phyloP scores from a whole-genome alignment of 2,329 filamentous ascomycete species.

The Diaporthe vaccinii region DNA sequence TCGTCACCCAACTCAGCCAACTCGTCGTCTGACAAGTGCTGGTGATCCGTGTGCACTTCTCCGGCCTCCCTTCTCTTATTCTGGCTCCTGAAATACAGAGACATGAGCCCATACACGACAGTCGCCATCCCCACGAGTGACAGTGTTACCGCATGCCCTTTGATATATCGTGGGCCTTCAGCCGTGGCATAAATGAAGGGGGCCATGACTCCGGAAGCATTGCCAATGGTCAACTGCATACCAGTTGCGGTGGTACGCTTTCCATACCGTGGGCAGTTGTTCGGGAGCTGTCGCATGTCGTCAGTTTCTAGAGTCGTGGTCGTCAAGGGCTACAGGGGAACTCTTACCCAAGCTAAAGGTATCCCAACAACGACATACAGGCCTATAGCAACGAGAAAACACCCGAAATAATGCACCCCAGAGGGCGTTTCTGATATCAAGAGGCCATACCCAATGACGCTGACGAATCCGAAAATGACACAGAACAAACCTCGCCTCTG shows the following conservation, averaged over 20 bases:
- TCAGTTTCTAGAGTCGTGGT: not conserved
- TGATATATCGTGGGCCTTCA: slow-evolving; percentile 70
- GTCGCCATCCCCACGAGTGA: slow-evolving; percentile 69
- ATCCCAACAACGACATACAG: slow-evolving; percentile 73
- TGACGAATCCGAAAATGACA: slow-evolving; percentile 72
- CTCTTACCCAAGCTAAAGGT: slow-evolving; percentile 66
- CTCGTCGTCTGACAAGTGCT: slow-evolving; percentile 60
- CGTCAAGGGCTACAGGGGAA: not conserved
- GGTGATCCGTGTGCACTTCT: slow-evolving; percentile 54
- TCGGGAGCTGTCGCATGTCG: slow-evolving; percentile 59
- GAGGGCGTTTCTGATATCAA: slow-evolving; percentile 71
- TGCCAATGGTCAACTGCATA: slow-evolving; percentile 78
- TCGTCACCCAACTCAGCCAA: slow-evolving; percentile 66
- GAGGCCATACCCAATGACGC: slow-evolving; percentile 77
- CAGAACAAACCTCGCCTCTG: slow-evolving; percentile 76
- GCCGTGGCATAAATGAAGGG: slow-evolving; percentile 71
- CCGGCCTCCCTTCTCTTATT: slow-evolving; percentile 61
- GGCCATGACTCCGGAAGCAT: slow-evolving; percentile 79
- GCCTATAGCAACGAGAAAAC: slow-evolving; percentile 81
- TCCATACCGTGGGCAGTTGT: slow-evolving; percentile 80
- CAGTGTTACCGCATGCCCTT: slow-evolving; percentile 73
- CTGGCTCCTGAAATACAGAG: slow-evolving; percentile 62
- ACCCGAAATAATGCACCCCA: slow-evolving; percentile 80
- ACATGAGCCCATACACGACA: slow-evolving; percentile 66
- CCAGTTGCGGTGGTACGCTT: slow-evolving; percentile 81